Base-by-base conservation (phyloP, 768 basidiomycete genomes). In the Lactifluus hygrophoroides region DNA sequence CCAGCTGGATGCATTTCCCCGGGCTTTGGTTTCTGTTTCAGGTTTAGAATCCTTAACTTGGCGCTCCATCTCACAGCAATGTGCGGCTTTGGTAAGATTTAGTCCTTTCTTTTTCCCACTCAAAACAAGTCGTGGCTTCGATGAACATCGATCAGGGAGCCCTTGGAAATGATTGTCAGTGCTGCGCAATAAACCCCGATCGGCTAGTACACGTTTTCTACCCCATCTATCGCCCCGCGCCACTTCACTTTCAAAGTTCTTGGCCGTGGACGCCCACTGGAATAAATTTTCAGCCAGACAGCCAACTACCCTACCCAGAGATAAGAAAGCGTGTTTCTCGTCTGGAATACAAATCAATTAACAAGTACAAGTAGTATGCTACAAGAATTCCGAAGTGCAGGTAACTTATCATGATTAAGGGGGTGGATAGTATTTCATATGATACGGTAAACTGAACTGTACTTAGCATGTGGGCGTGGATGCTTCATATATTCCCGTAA, bases 271-370 rank as follows among this genome's bases (percentile, higher is more conserved):
- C 28, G n/a, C 16, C 17, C 52, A 30, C n/a, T 11, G 19, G 23
- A 30, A 11, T n/a, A 11, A 10, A 3, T 48, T 30, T 50, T 48
- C 14, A 37, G 42, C 28, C 53, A 19, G 14, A 25, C 14, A 30
- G n/a, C 42, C 25, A 43, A 5, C 42, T 21, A 32, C 32, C 10
- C n/a, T n/a, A 40, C n/a, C 40, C 19, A n/a, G 37, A 42, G 47
- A 51, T 48, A 46, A 34, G 27, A 50, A 30, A 51, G 32, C 40
- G 34, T 16, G 10, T 19, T n/a, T 28, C 28, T 3, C 5, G 4
- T 19, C 25, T 49, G 28, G 35, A 46, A 28, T 60, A 60, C 59
- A 60, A 60, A 60, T 56, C 59, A 49, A 60, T 60, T 60, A 56
- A 51, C 49, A 60, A n/a, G 30, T 56, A 56, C 54, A 56, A 54